Evolutionary conservation across 768 basidiomycete genomes (phyloP).

Genomic region (Phaffia tasmanica): DNA sequence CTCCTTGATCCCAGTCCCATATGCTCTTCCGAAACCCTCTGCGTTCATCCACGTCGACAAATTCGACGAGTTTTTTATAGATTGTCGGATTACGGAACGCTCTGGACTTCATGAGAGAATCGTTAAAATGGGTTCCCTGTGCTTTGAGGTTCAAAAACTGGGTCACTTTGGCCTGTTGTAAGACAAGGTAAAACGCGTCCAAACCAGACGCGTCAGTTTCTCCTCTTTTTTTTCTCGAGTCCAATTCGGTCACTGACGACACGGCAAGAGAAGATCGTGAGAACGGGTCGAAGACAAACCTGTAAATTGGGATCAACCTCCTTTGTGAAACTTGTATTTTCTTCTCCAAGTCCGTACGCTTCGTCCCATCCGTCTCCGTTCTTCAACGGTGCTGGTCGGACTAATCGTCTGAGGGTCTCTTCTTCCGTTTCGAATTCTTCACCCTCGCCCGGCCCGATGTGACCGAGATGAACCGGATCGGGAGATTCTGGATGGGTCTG

Average conservation of each 20-base stretch:
- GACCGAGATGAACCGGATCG: neutral
- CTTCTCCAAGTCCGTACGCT: conserved; percentile 19
- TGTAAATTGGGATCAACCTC: conserved; percentile 11
- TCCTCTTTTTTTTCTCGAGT: neutral
- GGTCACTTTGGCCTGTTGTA: conserved; percentile 13
- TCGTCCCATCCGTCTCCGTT: conserved; percentile 21
- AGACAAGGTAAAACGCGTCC: neutral
- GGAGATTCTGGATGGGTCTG: neutral
- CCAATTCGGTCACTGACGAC: neutral
- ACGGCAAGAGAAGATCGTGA: neutral
- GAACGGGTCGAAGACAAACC: neutral
- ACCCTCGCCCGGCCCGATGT: neutral
- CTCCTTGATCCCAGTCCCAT: conserved; percentile 61
- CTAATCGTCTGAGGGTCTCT: neutral
- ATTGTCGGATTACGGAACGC: conserved; percentile 93
- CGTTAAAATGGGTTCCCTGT: conserved; percentile 63
- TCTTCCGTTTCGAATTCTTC: neutral
- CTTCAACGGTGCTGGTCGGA: conserved; percentile 10
- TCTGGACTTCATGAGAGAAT: conserved; percentile 81
- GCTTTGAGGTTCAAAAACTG: conserved; percentile 18
- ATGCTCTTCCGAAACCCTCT: conserved; percentile 63
- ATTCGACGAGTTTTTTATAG: conserved; percentile 90
- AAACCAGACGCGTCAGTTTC: neutral
- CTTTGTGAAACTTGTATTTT: no score
- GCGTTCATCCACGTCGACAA: conserved; percentile 73